phyloP scores from a whole-genome alignment of 192 early-diverging fungal genomes.

The Coemansia biformis region DNA sequence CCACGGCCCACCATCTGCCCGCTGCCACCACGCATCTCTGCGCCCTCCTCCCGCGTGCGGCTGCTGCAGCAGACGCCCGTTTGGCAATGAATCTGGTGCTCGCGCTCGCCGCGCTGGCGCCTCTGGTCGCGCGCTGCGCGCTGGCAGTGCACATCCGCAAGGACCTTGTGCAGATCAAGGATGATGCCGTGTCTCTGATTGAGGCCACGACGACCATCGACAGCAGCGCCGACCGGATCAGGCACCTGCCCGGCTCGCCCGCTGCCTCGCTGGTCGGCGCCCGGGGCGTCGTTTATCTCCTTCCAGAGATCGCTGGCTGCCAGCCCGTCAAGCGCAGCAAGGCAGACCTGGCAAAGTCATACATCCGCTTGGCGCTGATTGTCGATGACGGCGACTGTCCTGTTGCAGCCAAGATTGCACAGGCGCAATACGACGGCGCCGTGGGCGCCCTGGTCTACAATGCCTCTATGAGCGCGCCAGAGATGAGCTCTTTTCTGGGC shows the following conservation, averaged over 20 bases:
- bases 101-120: constrained; percentile 7
- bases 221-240: constrained; percentile 25
- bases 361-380: constrained; percentile 42
- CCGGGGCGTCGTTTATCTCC: constrained; percentile 34
- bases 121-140: constrained; percentile 10
- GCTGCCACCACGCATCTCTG: too few species aligned
- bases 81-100: constrained; percentile 16
- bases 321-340: constrained; percentile 29
- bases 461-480: constrained; percentile 10
- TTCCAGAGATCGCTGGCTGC: constrained; percentile 26
- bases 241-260: constrained; percentile 27
- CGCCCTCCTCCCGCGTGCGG: too few species aligned
- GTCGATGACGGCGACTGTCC: constrained; percentile 32
- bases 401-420: constrained; percentile 25
- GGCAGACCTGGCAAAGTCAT: constrained; percentile 20
- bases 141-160: constrained; percentile 38
- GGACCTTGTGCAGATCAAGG: constrained; percentile 42
- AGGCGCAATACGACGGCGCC: constrained; percentile 46
- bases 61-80: too few species aligned
- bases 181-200: constrained; percentile 32
- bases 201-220: constrained; percentile 34
- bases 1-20: too few species aligned
- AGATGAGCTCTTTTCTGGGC: constrained; percentile 15
- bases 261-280: constrained; percentile 24
- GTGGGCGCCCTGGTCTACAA: constrained; percentile 48